phyloP scores from a whole-genome alignment of 768 basidiomycete species.

The Coprinopsis sp. region DNA sequence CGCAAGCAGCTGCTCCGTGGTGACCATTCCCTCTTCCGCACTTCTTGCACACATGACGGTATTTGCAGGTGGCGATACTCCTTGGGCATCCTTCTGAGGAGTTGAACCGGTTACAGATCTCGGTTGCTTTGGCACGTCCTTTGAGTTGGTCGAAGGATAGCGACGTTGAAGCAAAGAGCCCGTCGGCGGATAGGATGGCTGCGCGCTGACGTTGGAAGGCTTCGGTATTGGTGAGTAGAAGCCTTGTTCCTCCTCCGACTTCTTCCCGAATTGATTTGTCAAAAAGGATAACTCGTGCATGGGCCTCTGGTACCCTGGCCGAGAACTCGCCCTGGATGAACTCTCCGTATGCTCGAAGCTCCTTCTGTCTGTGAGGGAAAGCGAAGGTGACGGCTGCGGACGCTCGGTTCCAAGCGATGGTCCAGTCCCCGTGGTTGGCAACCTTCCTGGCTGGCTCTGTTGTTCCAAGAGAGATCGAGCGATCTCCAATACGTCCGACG shows the following conservation, averaged over 20 bases:
- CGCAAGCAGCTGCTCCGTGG: no score
- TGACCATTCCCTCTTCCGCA: no score
- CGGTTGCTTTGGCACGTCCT: no score
- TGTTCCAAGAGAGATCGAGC: conserved; percentile 12
- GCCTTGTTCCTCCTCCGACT: conserved; percentile 14
- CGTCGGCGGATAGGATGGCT: conserved; percentile 8
- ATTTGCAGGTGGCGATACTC: no score
- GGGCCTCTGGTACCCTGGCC: conserved; percentile 3
- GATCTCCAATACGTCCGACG: conserved; percentile 13
- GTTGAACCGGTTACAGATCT: no score
- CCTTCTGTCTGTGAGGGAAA: conserved; percentile 22
- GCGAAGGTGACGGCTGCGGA: conserved; percentile 17
- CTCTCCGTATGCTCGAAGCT: conserved; percentile 23
- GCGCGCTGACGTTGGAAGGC: conserved; percentile 5
- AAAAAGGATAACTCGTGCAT: conserved; percentile 22
- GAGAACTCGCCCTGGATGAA: conserved; percentile 23
- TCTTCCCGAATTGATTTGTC: conserved; percentile 25
- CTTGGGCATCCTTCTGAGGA: no score
- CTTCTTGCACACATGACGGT: no score
- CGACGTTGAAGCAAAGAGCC: neutral
- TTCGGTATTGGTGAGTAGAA: conserved; percentile 19
- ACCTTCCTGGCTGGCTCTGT: conserved; percentile 12
- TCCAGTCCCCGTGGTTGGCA: conserved; percentile 19
- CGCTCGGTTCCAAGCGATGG: conserved; percentile 16
- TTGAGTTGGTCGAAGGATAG: no score